Evolutionary conservation across 2,329 filamentous ascomycete genomes (phyloP).

Genomic region (Beauveria bassiana): DNA sequence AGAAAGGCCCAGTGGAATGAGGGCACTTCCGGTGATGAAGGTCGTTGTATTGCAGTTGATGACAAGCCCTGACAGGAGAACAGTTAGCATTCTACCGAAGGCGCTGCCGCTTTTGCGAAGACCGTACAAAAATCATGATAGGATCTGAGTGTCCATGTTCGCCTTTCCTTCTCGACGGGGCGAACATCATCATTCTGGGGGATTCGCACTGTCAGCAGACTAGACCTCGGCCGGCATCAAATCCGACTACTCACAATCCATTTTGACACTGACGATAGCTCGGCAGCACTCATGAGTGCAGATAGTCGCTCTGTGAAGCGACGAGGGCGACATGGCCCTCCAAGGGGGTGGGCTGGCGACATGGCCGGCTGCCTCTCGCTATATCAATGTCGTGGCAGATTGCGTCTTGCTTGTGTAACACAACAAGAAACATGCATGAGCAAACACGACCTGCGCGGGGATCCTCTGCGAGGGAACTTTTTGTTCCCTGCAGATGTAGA

Average conservation of each 20-base stretch:
- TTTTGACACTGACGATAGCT: conserved; percentile 24
- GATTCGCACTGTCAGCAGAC: conserved; percentile 6
- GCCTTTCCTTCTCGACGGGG: conserved; percentile 33
- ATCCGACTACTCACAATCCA: conserved; percentile 22
- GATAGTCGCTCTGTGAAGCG: conserved; percentile 2
- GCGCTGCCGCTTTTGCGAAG: background rate
- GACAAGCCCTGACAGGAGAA: conserved; percentile 31
- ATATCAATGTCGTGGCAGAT: background rate
- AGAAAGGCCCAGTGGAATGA: conserved; percentile 32
- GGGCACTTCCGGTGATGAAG: conserved; percentile 32
- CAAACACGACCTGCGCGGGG: background rate
- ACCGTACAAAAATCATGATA: conserved; percentile 37
- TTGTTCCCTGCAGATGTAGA: background rate
- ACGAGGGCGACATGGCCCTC: background rate
- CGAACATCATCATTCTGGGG: conserved; percentile 41
- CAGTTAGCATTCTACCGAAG: background rate
- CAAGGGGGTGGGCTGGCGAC: background rate
- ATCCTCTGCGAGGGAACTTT: background rate
- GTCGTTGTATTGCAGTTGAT: conserved; percentile 38
- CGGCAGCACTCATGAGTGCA: conserved; percentile 10
- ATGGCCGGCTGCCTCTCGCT: background rate
- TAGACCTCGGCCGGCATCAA: background rate
- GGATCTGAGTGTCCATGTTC: conserved; percentile 34
- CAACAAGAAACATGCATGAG: background rate
- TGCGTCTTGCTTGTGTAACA: background rate